Percentiles rank a stretch among this genome's conserved stretches.
phyloP scores from a whole-genome alignment of 768 basidiomycete genomes.

The Suillus weaverae region DNA sequence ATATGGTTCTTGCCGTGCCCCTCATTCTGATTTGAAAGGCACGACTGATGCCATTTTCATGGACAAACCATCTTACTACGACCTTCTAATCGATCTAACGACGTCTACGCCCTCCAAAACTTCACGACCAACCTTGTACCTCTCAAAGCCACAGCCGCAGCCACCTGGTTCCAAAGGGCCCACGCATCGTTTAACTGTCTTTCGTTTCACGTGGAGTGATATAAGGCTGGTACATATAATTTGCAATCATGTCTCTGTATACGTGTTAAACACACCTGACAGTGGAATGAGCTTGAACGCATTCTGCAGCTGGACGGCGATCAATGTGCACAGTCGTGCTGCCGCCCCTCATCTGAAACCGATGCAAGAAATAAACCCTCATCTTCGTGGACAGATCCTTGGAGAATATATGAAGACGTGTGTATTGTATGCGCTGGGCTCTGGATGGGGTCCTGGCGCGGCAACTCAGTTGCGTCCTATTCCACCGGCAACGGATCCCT shows the following conservation, averaged over 20 bases:
- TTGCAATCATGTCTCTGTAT: background rate
- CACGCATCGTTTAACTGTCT: conserved; percentile 56
- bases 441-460: conserved; percentile 72
- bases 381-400: conserved; percentile 68
- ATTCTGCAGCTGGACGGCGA: conserved; percentile 56
- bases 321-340: conserved; percentile 33
- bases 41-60: conserved; percentile 85
- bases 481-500: conserved; percentile 47
- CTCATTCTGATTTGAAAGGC: conserved; percentile 33
- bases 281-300: conserved; percentile 82
- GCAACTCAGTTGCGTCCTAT: conserved; percentile 48
- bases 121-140: conserved; percentile 65
- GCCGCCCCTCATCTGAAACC: conserved; percentile 29
- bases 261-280: conserved; percentile 5
- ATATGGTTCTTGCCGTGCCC: conserved; percentile 2
- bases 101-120: conserved; percentile 60
- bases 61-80: conserved; percentile 77
- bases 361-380: conserved; percentile 40
- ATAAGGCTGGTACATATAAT: conserved; percentile 57
- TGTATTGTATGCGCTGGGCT: conserved; percentile 80
- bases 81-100: conserved; percentile 78
- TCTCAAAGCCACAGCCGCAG: conserved; percentile 47
- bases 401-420: conserved; percentile 84
- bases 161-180: conserved; percentile 39
- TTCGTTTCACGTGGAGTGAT: conserved; percentile 85